A percentile compares a stretch with the other conserved stretches of the same genome.
These are phyloP conservation scores for Pseudocercospora pini-densiflorae DNA, from an alignment of 2,329 filamentous ascomycete species.

Conservation along the genomic window DNA sequence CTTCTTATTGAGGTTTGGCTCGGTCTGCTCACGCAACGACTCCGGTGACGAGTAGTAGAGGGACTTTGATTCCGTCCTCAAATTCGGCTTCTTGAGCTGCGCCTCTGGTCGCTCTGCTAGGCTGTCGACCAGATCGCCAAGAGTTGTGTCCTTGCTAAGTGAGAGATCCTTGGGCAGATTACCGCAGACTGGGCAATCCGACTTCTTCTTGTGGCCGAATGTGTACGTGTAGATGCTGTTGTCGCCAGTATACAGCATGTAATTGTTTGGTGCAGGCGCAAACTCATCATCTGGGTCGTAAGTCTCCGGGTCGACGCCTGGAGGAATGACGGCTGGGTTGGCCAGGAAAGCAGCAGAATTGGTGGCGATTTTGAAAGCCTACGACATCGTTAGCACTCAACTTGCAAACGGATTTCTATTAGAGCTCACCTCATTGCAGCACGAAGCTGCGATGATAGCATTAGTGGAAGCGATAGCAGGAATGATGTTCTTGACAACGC, in stretches of 20 bases:
- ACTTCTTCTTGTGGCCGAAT: constrained; percentile 91
- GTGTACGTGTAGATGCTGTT: constrained; percentile 97
- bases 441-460: constrained; percentile 91
- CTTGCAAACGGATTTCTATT: neutral
- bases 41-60: constrained; percentile 88
- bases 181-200: constrained; percentile 93
- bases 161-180: constrained; percentile 76
- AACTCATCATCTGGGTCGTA: constrained; percentile 30
- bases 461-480: constrained; percentile 98
- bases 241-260: constrained; percentile 99
- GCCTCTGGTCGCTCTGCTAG: constrained; percentile 83
- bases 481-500: constrained; percentile 99
- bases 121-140: constrained; percentile 84
- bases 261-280: constrained; percentile 62
- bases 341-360: constrained; percentile 79
- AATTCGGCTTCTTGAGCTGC: constrained; percentile 90
- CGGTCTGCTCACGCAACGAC: constrained; percentile 80
- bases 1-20: constrained; percentile 79
- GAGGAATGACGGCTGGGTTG: constrained; percentile 58
- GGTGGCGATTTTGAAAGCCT: constrained; percentile 87
- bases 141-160: constrained; percentile 71
- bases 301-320: constrained; percentile 27
- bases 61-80: constrained; percentile 79
- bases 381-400: neutral
- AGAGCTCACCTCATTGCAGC: constrained; percentile 77